Evolutionary conservation across 805 yeast genomes (phyloP), one percentile per base, ranked within the genome.

Genomic region (Myxozyma kluyveri): DNA sequence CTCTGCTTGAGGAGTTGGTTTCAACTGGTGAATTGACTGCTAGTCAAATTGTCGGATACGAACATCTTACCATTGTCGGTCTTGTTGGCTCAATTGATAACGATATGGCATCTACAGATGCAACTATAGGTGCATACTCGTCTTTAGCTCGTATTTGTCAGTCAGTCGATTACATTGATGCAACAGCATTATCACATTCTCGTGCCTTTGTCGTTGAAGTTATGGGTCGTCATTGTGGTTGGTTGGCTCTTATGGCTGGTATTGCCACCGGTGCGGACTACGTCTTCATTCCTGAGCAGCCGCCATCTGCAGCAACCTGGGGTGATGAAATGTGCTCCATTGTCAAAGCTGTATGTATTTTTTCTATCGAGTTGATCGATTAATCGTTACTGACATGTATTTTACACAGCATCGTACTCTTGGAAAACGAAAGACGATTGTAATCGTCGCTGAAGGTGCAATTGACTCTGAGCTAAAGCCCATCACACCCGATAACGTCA

Each of bases 141-240:
- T 88, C 97, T 3, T 77, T 93, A 63, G 96, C 86, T 60, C 77
- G 99, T 67, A 93, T 93, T 63, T 86, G 96, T 71, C 87, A 88
- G 70, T 84, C 88, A 75, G 89, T 93, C 57, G 98, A 93, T 71
- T 91, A 88, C 73, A 93, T 93, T 61, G 97, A 90, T 70, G 96
- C 97, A 47, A 93, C 99, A 33, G 99, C 99, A 17, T 81, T 86
- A 61, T 91, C 98, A 2, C 99, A 93, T 70, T 88, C 96, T 12
- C 81, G 99, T 66, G 99, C 99, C 5, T 93, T 93, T 69, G 96
- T 93, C 40, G 86, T 93, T 54, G 99, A 93, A 69, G 99, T 93
- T 37, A 93, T 93, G 99, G 99, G 99, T 57, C 82, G 99, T 67
- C 97, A 93, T 70, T 93, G 99, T 76, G 99, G 99, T 58, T 93